Percentiles rank a stretch among this genome's conserved stretches.
Evolutionary conservation across 345 rosid genomes (phyloP).

Genomic region (Dimocarpus longan): DNA sequence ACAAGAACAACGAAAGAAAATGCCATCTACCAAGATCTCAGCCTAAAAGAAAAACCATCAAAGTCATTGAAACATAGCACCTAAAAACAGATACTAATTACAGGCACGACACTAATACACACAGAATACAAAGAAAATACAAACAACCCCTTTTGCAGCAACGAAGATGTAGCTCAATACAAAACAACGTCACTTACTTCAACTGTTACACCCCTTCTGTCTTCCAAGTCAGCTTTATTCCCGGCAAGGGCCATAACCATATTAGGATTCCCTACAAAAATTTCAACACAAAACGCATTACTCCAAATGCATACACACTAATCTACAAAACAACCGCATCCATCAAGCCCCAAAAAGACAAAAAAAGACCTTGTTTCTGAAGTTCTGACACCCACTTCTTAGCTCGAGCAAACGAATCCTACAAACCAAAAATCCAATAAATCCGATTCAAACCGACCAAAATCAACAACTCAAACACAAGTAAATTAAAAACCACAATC

Average conservation of each 20-base stretch:
- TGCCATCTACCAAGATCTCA: background rate
- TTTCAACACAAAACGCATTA: background rate
- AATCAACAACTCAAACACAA: background rate
- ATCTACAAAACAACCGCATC: background rate
- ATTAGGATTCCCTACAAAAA: conserved; percentile 47
- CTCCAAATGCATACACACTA: background rate
- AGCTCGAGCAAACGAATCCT: conserved; percentile 62
- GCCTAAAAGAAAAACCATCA: background rate
- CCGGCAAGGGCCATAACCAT: conserved; percentile 67
- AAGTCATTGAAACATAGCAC: background rate
- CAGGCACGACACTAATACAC: background rate
- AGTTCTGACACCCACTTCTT: conserved; percentile 72
- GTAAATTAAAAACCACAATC: background rate
- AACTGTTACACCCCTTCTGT: conserved; percentile 55
- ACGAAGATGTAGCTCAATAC: background rate
- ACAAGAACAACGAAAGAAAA: background rate
- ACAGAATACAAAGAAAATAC: background rate
- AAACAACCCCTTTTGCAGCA: background rate
- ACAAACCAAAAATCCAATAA: conserved; percentile 14
- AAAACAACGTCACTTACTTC: conserved; percentile 42
- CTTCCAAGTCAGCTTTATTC: conserved; percentile 62
- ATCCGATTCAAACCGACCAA: background rate
- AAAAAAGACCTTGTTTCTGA: conserved; percentile 52
- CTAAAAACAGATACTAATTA: background rate
- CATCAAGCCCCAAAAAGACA: too few relatives aligned